Conservation (phyloP, 371 early-diverging fungal species). For the Rhizopus microsporus region DNA sequence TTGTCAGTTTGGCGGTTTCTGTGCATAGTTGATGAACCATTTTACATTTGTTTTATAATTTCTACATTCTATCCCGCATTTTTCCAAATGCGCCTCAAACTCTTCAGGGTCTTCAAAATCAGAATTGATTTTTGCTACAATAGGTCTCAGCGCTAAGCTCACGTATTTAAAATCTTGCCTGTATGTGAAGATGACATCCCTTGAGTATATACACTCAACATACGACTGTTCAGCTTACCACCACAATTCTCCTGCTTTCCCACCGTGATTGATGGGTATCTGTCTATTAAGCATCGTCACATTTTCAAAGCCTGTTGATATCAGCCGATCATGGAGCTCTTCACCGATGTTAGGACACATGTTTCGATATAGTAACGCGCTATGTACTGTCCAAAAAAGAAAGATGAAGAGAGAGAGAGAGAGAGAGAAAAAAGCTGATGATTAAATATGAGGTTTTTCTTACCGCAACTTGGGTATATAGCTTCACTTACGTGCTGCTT, state of each 20-base stretch:
- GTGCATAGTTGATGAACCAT: constrained; percentile 17
- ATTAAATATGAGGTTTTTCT: no score
- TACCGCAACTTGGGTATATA: neutral
- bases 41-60: constrained; percentile 1
- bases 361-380: constrained; percentile 5
- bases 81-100: constrained; percentile 8
- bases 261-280: constrained; percentile 28
- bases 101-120: constrained; percentile 16
- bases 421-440: no score
- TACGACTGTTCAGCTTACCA: constrained; percentile 25
- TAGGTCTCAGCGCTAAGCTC: constrained; percentile 16
- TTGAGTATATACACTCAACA: neutral
- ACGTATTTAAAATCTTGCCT: constrained; percentile 32
- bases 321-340: constrained; percentile 18
- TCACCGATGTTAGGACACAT: constrained; percentile 3
- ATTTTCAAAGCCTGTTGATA: constrained; percentile 16
- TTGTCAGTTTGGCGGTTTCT: constrained; percentile 9
- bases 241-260: constrained; percentile 20
- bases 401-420: neutral
- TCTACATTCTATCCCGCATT: constrained; percentile 10
- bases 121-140: constrained; percentile 12
- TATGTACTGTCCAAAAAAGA: constrained; percentile 4
- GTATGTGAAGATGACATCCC: neutral
- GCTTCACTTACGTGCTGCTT: constrained; percentile 6
- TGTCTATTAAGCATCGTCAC: neutral